Evolutionary conservation across 805 yeast species (phyloP), one percentile per base, ranked within the genome.

Genomic region (Wickerhamomyces hampshirensis): DNA sequence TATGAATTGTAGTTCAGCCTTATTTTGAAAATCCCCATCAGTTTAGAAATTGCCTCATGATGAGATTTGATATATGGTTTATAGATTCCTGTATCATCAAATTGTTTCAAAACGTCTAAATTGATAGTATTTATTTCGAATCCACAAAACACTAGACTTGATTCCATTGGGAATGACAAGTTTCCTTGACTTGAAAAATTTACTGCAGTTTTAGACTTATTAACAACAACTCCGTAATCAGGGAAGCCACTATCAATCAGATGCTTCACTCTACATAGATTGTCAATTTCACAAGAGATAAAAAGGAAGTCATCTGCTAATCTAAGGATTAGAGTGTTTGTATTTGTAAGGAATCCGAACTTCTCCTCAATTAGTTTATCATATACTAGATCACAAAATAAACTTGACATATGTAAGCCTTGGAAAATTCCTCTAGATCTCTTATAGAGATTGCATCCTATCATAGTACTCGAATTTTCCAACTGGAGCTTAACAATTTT

Each of bases 281-380:
- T 48, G 0, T 39, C 34, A 9, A 47, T 18, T 24, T 65, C 53
- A 0, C 76, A 63, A 0, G 93, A 71, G 0, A 89, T 58, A n/a
- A 86, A 65, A 18, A 89, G 53, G 50, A 89, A 89, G 55, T 89
- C 98, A 59, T 89, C 98, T 0, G 87, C 95, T 15, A 85, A 56
- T 35, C 96, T 60, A 6, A 86, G 38, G 3, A 86, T 53, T 3
- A 69, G 40, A 12, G 70, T 58, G 3, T 57, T 48, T 5, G 47
- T 40, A 3, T 43, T 34, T 1, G 42, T 24, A n/a, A 55, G 27
- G 27, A 52, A 50, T 11, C 51, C 44, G 46, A 48, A 47, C 32
- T 44, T 42, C 4, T 44, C 43, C 19, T 66, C 64, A 9, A 83
- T 69, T 21, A 89, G 52, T 2, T 69, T 65, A 49, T 83, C 87